Conservation (phyloP, 176 grass and related monocot species). For the bread wheat (Triticum aestivum) region DNA sequence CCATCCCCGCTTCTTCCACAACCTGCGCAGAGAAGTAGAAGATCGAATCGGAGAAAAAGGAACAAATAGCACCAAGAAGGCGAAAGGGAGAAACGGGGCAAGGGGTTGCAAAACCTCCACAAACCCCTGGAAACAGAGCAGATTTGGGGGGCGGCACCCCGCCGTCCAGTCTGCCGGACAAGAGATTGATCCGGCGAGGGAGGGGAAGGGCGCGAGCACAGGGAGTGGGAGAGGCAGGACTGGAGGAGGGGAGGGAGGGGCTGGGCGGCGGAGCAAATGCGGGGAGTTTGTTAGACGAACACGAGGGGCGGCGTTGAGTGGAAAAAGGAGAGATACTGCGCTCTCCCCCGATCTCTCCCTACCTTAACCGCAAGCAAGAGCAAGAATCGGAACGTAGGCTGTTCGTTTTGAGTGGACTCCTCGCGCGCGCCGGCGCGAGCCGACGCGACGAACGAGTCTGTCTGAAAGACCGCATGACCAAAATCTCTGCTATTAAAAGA, state of each 20-base stretch:
- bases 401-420: neutral
- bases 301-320: neutral
- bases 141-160: neutral
- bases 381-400: neutral
- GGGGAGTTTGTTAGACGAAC: neutral
- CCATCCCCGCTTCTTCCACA: slow-evolving; percentile 21
- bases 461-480: too few relatives aligned
- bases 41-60: neutral
- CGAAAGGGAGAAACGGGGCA: neutral
- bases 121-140: neutral
- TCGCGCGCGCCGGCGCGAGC: neutral
- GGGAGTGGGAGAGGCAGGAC: neutral
- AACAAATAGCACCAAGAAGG: neutral
- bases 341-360: neutral
- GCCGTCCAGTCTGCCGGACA: neutral
- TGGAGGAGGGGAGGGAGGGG: neutral
- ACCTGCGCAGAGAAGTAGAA: slow-evolving; percentile 21
- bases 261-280: neutral
- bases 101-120: slow-evolving; percentile 6
- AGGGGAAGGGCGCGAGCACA: neutral
- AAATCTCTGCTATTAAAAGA: too few relatives aligned
- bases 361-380: too few relatives aligned
- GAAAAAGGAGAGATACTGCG: neutral
- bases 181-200: neutral
- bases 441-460: neutral